Conservation (phyloP, 2,329 filamentous ascomycete species). For the Xylaria sp. region DNA sequence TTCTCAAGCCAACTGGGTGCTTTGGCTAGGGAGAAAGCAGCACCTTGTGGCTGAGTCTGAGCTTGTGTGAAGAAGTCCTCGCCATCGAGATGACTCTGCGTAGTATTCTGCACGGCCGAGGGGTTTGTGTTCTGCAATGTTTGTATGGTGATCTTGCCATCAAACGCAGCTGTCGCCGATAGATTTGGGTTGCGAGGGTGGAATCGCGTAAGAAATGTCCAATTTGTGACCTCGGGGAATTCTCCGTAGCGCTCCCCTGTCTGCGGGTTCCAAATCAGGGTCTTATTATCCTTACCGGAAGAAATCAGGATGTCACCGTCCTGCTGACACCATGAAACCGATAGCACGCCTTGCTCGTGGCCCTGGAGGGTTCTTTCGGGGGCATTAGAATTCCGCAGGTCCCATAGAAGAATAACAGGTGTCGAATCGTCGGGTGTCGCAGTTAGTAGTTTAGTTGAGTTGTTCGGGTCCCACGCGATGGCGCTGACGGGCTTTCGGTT, state of each 20-base stretch:
- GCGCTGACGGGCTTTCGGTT: constrained; percentile 94
- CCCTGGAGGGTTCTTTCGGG: constrained; percentile 88
- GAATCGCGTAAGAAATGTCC: constrained; percentile 96
- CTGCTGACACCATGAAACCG: constrained; percentile 93
- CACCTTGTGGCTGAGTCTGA: constrained; percentile 88
- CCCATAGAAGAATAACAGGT: constrained; percentile 91
- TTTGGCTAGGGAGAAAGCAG: constrained; percentile 85
- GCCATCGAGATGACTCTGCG: constrained; percentile 79
- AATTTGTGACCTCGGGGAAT: constrained; percentile 98
- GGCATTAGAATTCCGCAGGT: constrained; percentile 93
- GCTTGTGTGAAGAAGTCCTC: constrained; percentile 98
- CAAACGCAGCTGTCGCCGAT: constrained; percentile 94
- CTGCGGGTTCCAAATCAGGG: constrained; percentile 94
- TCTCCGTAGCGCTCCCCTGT: constrained; percentile 89
- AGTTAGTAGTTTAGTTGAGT: constrained; percentile 92
- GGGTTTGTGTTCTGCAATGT: constrained; percentile 94
- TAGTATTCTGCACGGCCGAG: constrained; percentile 72
- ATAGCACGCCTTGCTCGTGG: constrained; percentile 94
- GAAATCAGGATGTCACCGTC: constrained; percentile 90
- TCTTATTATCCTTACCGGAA: constrained; percentile 95
- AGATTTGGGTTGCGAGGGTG: constrained; percentile 92
- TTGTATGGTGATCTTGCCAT: constrained; percentile 94
- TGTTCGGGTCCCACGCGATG: constrained; percentile 96
- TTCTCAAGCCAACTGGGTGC: constrained; percentile 91
- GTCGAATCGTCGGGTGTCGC: constrained; percentile 89